These are phyloP conservation scores for Leccinum fallax DNA, from an alignment of 1,284 basidiomycete genomes.

Conservation along the genomic window DNA sequence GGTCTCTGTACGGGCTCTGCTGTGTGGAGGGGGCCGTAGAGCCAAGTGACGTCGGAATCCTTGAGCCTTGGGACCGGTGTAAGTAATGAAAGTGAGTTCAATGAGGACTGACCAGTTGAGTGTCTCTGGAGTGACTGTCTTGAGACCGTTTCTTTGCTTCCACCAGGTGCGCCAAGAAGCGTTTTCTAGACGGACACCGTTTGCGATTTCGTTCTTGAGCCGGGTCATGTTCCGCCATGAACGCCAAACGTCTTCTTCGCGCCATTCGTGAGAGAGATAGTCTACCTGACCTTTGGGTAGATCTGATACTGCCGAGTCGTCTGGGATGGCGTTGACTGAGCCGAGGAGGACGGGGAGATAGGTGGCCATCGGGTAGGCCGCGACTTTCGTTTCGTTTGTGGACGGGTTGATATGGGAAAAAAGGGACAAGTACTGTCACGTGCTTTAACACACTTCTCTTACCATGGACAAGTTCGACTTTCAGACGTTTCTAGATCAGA, in stretches of 20 bases:
- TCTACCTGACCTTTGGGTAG: slow-evolving; percentile 76
- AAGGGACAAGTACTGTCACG: neutral
- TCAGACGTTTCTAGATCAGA: slow-evolving; percentile 88
- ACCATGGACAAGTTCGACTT: slow-evolving; percentile 67
- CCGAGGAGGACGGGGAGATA: slow-evolving; percentile 71
- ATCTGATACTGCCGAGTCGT: slow-evolving; percentile 67
- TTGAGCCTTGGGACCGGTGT: slow-evolving; percentile 76
- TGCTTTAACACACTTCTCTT: slow-evolving; percentile 2
- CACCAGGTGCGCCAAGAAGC: slow-evolving; percentile 99
- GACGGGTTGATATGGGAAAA: slow-evolving; percentile 7
- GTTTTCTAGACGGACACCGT: slow-evolving; percentile 94
- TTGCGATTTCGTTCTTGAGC: slow-evolving; percentile 97
- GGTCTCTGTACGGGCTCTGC: slow-evolving; percentile 60
- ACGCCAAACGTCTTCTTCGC: slow-evolving; percentile 98
- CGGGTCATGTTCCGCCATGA: slow-evolving; percentile 99
- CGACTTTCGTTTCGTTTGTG: neutral
- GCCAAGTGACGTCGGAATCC: slow-evolving; percentile 98
- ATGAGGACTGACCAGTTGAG: slow-evolving; percentile 87
- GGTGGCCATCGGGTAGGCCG: slow-evolving; percentile 49
- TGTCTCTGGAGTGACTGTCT: slow-evolving; percentile 95
- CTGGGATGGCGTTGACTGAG: slow-evolving; percentile 60
- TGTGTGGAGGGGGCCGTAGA: slow-evolving; percentile 96
- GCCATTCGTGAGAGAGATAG: slow-evolving; percentile 93
- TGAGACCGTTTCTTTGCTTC: slow-evolving; percentile 97
- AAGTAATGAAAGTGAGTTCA: neutral